Base-by-base conservation (phyloP, 2,329 filamentous ascomycete species). In the Aspergillus melleus region DNA sequence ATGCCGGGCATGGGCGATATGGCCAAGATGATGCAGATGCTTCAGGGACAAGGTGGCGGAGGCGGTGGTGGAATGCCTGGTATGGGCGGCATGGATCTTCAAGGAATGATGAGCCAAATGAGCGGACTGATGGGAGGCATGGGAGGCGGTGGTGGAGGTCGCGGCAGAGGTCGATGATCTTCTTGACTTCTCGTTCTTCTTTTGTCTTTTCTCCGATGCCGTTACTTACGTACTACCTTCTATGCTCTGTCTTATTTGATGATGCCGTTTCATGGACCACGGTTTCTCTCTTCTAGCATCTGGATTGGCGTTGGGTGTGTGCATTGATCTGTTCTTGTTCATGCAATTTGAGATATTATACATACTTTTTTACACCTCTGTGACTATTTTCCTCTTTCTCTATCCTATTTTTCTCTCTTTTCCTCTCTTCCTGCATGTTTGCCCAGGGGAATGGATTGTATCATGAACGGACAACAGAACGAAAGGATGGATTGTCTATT, bases 1-100 rank as follows among this genome's bases (percentile, higher is more conserved):
- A 90, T 97, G 84, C 73, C 75, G 0, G 92, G 96, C 69, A 90
- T 97, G 84, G 87, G 87, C 32, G 88, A 88, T 59, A 84, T 98
- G 79, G 94, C 96, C 86, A 94, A 95, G 83, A 96, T 96, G 90
- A 85, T 97, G 67, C 96, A 96, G 87, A 93, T 93, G 83, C 92
- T 96, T 87, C 83, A 96, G 54, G 90, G 89, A 4, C 88, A 88
- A 1, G 88, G 26, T 8, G 26, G 86, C 5, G 86, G 83, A 1
- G 89, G 86, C 1, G 86, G 86, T 24, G 86, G 86, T 24, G 86
- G 85, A 0, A 87, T 93, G 82, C 88, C 89, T 1, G 79, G 81
- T 51, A 67, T 82, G 22, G 79, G 78, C 6, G 80, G 79, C 2
- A 83, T 83, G 63, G 87, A 88, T 29, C 84, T 90, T 60, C 85